Conservation (phyloP, 2,329 filamentous ascomycete genomes). For the Sarocladiaceae sp. region DNA sequence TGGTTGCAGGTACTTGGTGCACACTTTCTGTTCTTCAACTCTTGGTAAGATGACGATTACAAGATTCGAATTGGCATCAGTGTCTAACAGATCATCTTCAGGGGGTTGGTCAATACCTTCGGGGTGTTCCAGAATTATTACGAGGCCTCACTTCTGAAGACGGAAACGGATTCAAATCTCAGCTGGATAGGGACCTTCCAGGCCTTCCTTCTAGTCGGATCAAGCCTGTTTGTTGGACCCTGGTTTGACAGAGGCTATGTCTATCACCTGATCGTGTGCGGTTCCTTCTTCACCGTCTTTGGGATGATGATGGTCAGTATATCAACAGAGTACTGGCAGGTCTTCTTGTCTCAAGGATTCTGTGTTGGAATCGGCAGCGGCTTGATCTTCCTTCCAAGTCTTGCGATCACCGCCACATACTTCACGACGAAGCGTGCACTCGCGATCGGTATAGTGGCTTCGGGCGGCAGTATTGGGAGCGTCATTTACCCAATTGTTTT, state of each 20-base stretch:
- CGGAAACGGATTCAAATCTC: constrained; percentile 12
- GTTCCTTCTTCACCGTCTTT: constrained; percentile 35
- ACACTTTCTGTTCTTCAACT: constrained; percentile 35
- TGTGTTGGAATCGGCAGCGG: constrained; percentile 39
- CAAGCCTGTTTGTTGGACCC: constrained; percentile 30
- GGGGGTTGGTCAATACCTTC: constrained; percentile 38
- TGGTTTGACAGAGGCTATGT: constrained; percentile 42
- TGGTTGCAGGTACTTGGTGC: constrained; percentile 21
- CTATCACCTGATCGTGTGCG: constrained; percentile 30
- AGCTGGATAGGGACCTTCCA: constrained; percentile 40
- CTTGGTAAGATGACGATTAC: constrained; percentile 21
- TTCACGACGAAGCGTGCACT: constrained; percentile 22
- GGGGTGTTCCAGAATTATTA: constrained; percentile 42
- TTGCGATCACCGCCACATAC: constrained; percentile 26
- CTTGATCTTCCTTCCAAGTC: constrained; percentile 30
- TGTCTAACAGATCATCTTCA: not conserved
- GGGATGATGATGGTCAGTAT: constrained; percentile 38
- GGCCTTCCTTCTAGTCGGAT: constrained; percentile 34
- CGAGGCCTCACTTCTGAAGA: not conserved
- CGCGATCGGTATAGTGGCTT: constrained; percentile 26
- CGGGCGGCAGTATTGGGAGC: constrained; percentile 26
- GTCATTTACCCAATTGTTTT: constrained; percentile 27
- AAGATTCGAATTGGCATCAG: not conserved
- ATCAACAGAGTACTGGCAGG: constrained; percentile 35
- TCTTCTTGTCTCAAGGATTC: constrained; percentile 37